Evolutionary conservation across 2,329 filamentous ascomycete genomes (phyloP).

Genomic region (Emergomyces orientalis): DNA sequence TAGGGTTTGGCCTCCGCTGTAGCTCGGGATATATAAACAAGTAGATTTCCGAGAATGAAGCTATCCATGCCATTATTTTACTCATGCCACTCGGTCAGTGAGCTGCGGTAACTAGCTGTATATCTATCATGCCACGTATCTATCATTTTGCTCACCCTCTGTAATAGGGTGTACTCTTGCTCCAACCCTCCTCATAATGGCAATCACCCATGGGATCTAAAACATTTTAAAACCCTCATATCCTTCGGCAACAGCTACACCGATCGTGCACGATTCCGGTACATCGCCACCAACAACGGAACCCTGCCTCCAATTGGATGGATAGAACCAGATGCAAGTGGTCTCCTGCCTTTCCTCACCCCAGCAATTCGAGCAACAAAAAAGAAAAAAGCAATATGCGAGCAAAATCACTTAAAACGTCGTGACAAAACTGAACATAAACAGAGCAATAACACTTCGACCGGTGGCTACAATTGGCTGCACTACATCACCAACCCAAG

Average conservation of each 20-base stretch:
- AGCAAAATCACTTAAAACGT: not conserved
- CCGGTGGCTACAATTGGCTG: conserved; percentile 60
- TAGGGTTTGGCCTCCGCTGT: too few relatives aligned
- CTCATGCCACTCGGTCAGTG: not conserved
- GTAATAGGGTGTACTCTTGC: not conserved
- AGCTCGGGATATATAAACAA: not conserved
- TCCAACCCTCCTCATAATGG: not conserved
- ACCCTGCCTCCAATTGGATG: conserved; percentile 55
- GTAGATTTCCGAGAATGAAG: not conserved
- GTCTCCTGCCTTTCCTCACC: not conserved
- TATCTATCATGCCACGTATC: not conserved
- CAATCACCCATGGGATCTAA: not conserved
- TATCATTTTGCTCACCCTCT: not conserved
- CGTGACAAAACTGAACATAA: not conserved
- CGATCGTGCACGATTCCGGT: not conserved
- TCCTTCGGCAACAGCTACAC: not conserved
- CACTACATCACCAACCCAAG: conserved; percentile 47
- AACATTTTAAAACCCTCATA: not conserved
- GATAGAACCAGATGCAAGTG: conserved; percentile 37
- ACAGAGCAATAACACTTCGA: conserved; percentile 45
- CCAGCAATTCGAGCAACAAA: not conserved
- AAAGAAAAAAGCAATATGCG: not conserved
- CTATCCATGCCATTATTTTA: not conserved
- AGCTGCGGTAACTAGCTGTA: not conserved
- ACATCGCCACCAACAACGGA: not conserved